Evolutionary conservation across 1,284 basidiomycete species (phyloP).

Genomic region (Cutaneotrichosporon sp.): DNA sequence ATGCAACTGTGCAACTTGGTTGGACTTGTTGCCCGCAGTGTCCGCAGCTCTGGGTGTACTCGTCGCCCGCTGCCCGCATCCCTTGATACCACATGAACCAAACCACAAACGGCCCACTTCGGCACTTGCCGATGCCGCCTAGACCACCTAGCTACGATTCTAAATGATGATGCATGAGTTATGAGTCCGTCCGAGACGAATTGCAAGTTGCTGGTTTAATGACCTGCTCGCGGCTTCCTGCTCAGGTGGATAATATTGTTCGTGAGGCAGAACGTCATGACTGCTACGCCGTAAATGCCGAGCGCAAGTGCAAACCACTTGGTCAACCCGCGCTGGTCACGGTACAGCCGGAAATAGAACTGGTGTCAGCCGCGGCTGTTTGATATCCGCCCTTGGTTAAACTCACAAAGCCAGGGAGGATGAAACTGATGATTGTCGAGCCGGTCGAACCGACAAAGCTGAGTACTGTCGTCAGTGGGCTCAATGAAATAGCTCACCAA

Average conservation of each 20-base stretch:
- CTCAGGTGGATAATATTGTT: conserved; percentile 70
- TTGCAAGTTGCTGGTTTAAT: neutral
- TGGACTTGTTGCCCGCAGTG: neutral
- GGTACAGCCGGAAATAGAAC: conserved; percentile 62
- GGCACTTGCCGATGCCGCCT: neutral
- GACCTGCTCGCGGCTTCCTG: neutral
- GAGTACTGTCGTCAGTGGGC: conserved; percentile 61
- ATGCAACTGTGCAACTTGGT: neutral
- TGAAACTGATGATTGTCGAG: conserved; percentile 94
- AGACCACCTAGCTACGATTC: neutral
- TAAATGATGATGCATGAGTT: neutral
- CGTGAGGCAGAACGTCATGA: conserved; percentile 80
- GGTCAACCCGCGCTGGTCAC: conserved; percentile 62
- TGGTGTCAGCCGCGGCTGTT: conserved; percentile 59
- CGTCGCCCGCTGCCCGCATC: neutral
- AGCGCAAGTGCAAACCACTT: conserved; percentile 67
- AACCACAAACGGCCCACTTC: neutral
- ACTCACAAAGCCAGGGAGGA: conserved; percentile 69
- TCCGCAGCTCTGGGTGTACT: too few species aligned
- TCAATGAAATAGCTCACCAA: conserved; percentile 61
- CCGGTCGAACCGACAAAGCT: conserved; percentile 97
- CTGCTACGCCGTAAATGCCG: conserved; percentile 70
- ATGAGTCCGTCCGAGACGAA: neutral
- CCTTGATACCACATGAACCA: neutral
- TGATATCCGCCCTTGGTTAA: neutral